phyloP scores from a whole-genome alignment of 768 basidiomycete genomes.

The Pleurotus tuoliensis region DNA sequence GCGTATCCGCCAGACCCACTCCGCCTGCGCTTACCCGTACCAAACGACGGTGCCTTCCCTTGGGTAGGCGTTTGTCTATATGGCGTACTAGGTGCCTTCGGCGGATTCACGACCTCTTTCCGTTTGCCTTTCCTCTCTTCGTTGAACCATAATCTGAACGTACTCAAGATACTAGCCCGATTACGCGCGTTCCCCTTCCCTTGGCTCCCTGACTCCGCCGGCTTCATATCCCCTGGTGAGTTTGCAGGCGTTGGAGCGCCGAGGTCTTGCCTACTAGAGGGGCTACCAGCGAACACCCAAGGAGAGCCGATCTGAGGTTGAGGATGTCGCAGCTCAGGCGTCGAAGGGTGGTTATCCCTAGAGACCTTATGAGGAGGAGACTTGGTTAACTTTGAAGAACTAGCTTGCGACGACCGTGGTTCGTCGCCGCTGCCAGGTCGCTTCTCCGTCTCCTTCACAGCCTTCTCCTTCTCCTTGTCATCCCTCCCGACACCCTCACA shows the following conservation, averaged over 20 bases:
- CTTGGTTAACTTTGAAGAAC: slow-evolving; percentile 65
- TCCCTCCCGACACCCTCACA: slow-evolving; percentile 62
- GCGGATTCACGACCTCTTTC: slow-evolving; percentile 41
- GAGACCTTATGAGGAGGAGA: slow-evolving; percentile 59
- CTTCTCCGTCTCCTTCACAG: slow-evolving; percentile 40
- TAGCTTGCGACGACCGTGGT: slow-evolving; percentile 61
- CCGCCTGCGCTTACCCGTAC: slow-evolving; percentile 46
- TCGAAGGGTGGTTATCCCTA: slow-evolving; percentile 44
- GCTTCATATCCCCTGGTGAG: slow-evolving; percentile 53
- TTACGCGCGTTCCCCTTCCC: slow-evolving; percentile 44
- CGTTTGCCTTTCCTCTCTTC: slow-evolving; percentile 88
- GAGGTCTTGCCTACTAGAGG: slow-evolving; percentile 32
- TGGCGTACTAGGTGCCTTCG: slow-evolving; percentile 20
- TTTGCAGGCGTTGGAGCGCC: slow-evolving; percentile 43
- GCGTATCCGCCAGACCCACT: slow-evolving; percentile 33
- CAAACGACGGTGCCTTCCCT: slow-evolving; percentile 16
- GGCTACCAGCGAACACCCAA: slow-evolving; percentile 60
- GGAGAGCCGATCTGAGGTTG: slow-evolving; percentile 55
- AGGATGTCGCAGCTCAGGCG: slow-evolving; percentile 38
- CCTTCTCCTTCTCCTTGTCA: slow-evolving; percentile 43
- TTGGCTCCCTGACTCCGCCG: slow-evolving; percentile 27
- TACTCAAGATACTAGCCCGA: slow-evolving; percentile 75
- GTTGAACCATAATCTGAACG: slow-evolving; percentile 90
- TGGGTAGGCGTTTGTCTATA: slow-evolving; percentile 8
- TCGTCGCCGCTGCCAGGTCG: slow-evolving; percentile 49